phyloP scores from a whole-genome alignment of 805 yeast species.

The Lachancea lanzarotensis region DNA sequence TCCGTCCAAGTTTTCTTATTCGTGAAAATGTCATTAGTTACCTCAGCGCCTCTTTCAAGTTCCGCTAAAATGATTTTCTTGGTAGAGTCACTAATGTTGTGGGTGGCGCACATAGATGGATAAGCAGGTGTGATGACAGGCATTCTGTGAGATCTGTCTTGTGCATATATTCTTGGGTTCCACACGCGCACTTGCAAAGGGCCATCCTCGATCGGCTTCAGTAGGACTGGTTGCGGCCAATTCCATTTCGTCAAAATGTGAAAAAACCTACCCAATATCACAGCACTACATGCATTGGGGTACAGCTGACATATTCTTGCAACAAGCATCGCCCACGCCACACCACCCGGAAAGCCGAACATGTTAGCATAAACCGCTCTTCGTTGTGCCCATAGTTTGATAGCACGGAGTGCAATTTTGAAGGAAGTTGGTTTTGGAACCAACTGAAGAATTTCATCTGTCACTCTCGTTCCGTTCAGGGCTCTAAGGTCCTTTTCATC shows the following conservation, averaged over 20 bases:
- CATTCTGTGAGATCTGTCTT: conserved; percentile 87
- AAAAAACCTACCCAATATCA: conserved; percentile 84
- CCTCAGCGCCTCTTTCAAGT: conserved; percentile 63
- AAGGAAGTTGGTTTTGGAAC: conserved; percentile 93
- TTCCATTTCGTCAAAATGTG: conserved; percentile 82
- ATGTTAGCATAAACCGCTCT: conserved; percentile 92
- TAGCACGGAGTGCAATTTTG: conserved; percentile 85
- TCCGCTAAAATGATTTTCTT: conserved; percentile 77
- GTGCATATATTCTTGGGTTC: conserved; percentile 89
- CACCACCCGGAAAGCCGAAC: conserved; percentile 98
- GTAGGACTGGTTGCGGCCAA: conserved; percentile 97
- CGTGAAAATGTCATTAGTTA: conserved; percentile 58
- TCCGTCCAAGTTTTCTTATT: conserved; percentile 70
- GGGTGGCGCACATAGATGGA: conserved; percentile 97
- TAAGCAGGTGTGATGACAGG: conserved; percentile 86
- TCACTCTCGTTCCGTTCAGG: conserved; percentile 92
- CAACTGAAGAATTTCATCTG: conserved; percentile 82
- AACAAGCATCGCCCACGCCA: conserved; percentile 99
- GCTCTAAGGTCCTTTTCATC: conserved; percentile 90
- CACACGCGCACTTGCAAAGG: conserved; percentile 93
- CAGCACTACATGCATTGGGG: conserved; percentile 93
- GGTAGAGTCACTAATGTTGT: conserved; percentile 85
- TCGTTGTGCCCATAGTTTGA: conserved; percentile 94
- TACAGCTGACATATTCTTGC: conserved; percentile 95
- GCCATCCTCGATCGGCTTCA: conserved; percentile 93